A percentile compares a stretch with the other conserved stretches of the same genome.
These are phyloP conservation scores for Gaultheria prostrata DNA, from an alignment of 148 eudicot genomes.

Conservation along the genomic window DNA sequence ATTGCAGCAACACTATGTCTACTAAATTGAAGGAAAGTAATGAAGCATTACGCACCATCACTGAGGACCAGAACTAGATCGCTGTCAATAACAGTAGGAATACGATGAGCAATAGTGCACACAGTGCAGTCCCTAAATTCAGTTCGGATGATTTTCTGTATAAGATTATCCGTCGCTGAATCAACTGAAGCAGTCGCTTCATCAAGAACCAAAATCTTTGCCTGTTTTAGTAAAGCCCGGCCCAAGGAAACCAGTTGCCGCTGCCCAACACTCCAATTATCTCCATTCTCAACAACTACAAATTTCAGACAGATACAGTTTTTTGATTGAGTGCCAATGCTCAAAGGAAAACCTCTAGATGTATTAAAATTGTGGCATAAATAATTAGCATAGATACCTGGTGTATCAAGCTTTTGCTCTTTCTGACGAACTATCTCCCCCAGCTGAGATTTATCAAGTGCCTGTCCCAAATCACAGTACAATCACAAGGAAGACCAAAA, in stretches of 20 bases:
- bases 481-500: neutral
- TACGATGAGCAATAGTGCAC: constrained; percentile 89
- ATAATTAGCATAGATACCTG: constrained; percentile 44
- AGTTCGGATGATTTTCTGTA: constrained; percentile 83
- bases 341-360: neutral
- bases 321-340: constrained; percentile 2
- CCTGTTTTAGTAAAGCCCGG: constrained; percentile 89
- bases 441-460: constrained; percentile 95
- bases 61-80: constrained; percentile 76
- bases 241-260: constrained; percentile 94
- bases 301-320: constrained; percentile 12
- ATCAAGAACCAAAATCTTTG: constrained; percentile 88
- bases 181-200: constrained; percentile 99
- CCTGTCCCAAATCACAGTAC: constrained; percentile 42
- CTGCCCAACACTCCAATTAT: constrained; percentile 98
- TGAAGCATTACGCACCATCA: constrained; percentile 8
- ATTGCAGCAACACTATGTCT: neutral
- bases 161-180: constrained; percentile 88
- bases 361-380: constrained; percentile 2
- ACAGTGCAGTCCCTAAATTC: constrained; percentile 88
- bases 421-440: constrained; percentile 75
- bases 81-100: constrained; percentile 94
- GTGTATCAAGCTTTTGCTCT: constrained; percentile 83
- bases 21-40: neutral
- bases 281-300: constrained; percentile 90